A percentile compares a stretch with the other conserved stretches of the same genome.
These are phyloP conservation scores for Stagonosporopsis chrysanthemi DNA, from an alignment of 2,329 filamentous ascomycete species.

Conservation along the genomic window DNA sequence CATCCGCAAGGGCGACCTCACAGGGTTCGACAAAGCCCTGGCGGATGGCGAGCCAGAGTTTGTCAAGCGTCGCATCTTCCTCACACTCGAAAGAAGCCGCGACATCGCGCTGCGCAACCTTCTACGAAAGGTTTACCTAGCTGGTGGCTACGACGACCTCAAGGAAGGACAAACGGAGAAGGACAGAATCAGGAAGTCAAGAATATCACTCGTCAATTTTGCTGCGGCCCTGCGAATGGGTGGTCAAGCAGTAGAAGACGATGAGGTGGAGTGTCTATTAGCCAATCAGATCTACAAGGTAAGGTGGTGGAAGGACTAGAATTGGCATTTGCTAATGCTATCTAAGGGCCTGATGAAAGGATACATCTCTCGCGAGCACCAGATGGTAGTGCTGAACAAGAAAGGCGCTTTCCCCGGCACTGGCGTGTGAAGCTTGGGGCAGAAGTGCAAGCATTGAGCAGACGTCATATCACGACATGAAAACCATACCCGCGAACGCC, in stretches of 20 bases:
- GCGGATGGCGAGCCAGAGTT: slow-evolving; percentile 88
- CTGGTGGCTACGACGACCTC: slow-evolving; percentile 76
- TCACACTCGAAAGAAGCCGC: slow-evolving; percentile 89
- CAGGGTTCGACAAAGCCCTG: slow-evolving; percentile 83
- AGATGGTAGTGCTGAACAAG: slow-evolving; percentile 92
- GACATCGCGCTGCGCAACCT: slow-evolving; percentile 93
- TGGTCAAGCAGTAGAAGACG: slow-evolving; percentile 73
- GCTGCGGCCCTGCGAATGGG: slow-evolving; percentile 81
- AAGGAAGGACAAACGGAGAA: slow-evolving; percentile 72
- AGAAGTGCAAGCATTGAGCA: not conserved
- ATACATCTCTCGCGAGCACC: slow-evolving; percentile 90
- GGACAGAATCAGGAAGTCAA: slow-evolving; percentile 70
- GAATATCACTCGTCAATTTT: slow-evolving; percentile 85
- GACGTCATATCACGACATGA: slow-evolving; percentile 1
- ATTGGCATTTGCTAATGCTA: slow-evolving; percentile 25
- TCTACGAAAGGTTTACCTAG: slow-evolving; percentile 87
- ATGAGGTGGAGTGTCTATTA: slow-evolving; percentile 94
- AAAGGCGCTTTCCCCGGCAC: slow-evolving; percentile 93
- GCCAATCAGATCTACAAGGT: slow-evolving; percentile 99
- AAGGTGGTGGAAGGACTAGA: slow-evolving; percentile 34
- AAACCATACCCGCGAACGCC: not conserved
- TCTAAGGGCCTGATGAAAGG: slow-evolving; percentile 91
- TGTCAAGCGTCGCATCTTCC: slow-evolving; percentile 89
- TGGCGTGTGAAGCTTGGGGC: slow-evolving; percentile 58
- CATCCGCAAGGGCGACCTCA: slow-evolving; percentile 83